Base-by-base conservation (phyloP, 257 asterid species). In the Coffea canephora region DNA sequence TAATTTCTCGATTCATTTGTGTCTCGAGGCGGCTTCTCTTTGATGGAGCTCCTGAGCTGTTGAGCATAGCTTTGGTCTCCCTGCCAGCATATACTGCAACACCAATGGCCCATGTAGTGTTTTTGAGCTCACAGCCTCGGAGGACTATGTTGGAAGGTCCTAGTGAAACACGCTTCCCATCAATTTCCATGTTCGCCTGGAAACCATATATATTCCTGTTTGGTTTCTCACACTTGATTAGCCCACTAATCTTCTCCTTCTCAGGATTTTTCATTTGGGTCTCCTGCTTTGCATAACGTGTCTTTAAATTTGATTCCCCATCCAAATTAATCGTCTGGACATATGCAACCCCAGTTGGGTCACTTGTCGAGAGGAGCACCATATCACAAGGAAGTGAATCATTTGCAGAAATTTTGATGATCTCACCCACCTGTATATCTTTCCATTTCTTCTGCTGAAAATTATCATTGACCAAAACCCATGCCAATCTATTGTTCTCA, bases 31-130 rank as follows among this genome's bases (percentile, higher is more conserved):
- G 88, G 83, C 98, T 94, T 82, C 98, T 86, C 86, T 96, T 96
- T 25, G 99, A 96, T 27, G 97, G 99, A 80, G 97, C 94, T 66
- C 98, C 98, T 8, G 99, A 91, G 89, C 88, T 96, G 86, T 96
- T 96, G 78, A 96, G 97, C 99, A 96, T 96, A 21, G 91, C 99
- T 85, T 96, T 96, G 34, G 99, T 96, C 88, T 96, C 98, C 80
- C 84, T 81, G 27, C 99, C 99, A 64, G 96, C 90, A 86, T 96
- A 94, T 77, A 96, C 97, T 8, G 85, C 97, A 77, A 96, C 92
- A 25, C 99, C 99, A 69, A 92, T 74, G 1, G 90, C 95, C 97
- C 97, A 96, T 25, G 84, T 87, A 61, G 99, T 96, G 91, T 96
- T 96, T 91, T 94, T 96, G 85, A 96, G 85, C 84, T 96, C 97